Evolutionary conservation across 176 grass and related monocot species (phyloP).

Genomic region (Triticum monococcum): DNA sequence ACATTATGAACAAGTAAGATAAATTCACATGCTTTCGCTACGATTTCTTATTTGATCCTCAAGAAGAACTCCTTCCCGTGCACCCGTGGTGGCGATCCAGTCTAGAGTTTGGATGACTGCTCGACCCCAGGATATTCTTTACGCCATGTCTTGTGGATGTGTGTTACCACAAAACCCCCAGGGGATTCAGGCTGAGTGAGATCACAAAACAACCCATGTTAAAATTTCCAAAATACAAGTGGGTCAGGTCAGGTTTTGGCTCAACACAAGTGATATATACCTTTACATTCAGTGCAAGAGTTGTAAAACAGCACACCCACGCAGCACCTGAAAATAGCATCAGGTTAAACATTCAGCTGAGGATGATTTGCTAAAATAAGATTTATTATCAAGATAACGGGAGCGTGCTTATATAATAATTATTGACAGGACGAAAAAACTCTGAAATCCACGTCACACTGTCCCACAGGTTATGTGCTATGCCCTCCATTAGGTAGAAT

Average conservation of each 20-base stretch:
- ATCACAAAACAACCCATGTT: background rate
- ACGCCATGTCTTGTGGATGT: constrained; percentile 85
- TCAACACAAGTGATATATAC: constrained; percentile 29
- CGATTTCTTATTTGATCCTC: background rate
- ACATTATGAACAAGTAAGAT: constrained; percentile 2
- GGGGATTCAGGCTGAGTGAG: constrained; percentile 61
- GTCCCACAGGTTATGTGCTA: background rate
- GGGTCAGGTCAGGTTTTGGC: background rate
- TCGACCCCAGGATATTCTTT: constrained; percentile 44
- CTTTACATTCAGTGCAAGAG: constrained; percentile 61
- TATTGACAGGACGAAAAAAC: background rate
- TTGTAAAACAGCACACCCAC: constrained; percentile 49
- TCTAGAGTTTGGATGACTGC: constrained; percentile 37
- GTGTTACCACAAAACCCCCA: constrained; percentile 42
- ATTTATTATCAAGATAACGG: background rate
- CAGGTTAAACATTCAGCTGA: background rate
- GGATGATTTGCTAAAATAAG: background rate
- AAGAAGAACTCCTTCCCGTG: background rate
- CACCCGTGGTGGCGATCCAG: background rate
- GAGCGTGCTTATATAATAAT: background rate
- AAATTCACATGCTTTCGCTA: background rate
- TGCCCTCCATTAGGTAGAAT: background rate
- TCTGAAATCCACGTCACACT: background rate
- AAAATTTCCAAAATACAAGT: background rate
- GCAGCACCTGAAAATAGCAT: constrained; percentile 47